Evolutionary conservation across 352 stramenopile species (phyloP), one percentile per base, ranked within the genome.

Genomic region (Globisporangium camurandrum): DNA sequence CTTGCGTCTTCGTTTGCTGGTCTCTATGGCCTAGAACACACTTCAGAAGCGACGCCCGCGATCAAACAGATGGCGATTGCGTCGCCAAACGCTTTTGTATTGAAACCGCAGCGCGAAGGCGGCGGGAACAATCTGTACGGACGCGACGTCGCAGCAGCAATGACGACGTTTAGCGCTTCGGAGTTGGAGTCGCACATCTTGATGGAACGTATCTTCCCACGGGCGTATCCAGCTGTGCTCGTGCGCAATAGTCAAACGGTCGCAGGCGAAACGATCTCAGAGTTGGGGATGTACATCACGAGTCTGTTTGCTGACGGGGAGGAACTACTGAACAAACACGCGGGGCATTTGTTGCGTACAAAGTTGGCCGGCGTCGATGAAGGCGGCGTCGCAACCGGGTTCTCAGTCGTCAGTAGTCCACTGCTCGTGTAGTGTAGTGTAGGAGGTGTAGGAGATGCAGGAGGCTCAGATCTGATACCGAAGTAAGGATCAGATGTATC

Each of bases 91-190:
- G 80, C 71, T 6, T 99, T 88, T 59, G 96, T 99, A 16, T 64
- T 99, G 23, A 99, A 99, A 75, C 96, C 96, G 3, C 96, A 99
- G 76, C 91, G 96, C 23, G 96, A 99, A 67, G 96, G 96, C 20
- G 96, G 96, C 49, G 96, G 96, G 24, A 98, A 99, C 68, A 99
- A 99, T 55, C 71, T 98, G 43, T 99, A 98, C 61, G 95, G 94
- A 11, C 70, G 96, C 19, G 73, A 98, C 20, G 71, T 99, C 19
- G 75, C 77, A 11, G 41, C 75, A 3, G 91, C 90, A 20, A 78
- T 99, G 30, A 51, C 78, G 56, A 82, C 56, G 31, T 81, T 93
- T 66, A 81, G 61, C 1, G 62, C 67, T 0, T 57, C 73, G 2
- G 86, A 96, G 49, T 71, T 92, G 20, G 84, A 86, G 53, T 88